phyloP scores from a whole-genome alignment of 345 rosid species.

The Sisymbrium irio region DNA sequence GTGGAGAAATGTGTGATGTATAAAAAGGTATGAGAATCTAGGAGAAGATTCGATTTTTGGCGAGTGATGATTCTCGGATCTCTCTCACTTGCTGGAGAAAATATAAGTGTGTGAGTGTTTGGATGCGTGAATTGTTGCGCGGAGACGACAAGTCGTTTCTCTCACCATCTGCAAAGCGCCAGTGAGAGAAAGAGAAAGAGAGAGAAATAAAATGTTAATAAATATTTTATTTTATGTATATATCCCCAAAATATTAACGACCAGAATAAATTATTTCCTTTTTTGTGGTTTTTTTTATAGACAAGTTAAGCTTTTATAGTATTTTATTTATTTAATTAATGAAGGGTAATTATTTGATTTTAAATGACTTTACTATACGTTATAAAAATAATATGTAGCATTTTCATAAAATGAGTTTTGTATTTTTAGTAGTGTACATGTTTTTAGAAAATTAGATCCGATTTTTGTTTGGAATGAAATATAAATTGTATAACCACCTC shows the following conservation, averaged over 20 bases:
- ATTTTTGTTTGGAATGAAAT: neutral
- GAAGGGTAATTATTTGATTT: neutral
- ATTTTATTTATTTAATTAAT: neutral
- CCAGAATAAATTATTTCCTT: neutral
- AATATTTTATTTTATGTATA: neutral
- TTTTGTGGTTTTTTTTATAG: neutral
- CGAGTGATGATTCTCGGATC: constrained; percentile 1
- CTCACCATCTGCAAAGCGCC: neutral
- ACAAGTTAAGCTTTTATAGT: neutral
- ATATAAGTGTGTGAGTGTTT: neutral
- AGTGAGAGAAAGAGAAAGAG: neutral
- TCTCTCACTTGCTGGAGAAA: neutral
- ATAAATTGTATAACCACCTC: neutral
- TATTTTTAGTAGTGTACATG: neutral
- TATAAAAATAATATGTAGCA: neutral
- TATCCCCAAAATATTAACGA: neutral
- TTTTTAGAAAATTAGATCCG: neutral
- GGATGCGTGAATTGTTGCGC: neutral
- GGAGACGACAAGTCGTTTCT: constrained; percentile 3
- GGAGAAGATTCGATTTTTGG: constrained; percentile 11
- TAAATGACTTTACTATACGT: neutral
- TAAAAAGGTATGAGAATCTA: constrained; percentile 1
- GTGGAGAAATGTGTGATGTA: neutral
- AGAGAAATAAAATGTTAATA: neutral
- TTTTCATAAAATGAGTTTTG: neutral